These are phyloP conservation scores for Xylariales sp. DNA, from an alignment of 2,329 filamentous ascomycete genomes.

Conservation along the genomic window DNA sequence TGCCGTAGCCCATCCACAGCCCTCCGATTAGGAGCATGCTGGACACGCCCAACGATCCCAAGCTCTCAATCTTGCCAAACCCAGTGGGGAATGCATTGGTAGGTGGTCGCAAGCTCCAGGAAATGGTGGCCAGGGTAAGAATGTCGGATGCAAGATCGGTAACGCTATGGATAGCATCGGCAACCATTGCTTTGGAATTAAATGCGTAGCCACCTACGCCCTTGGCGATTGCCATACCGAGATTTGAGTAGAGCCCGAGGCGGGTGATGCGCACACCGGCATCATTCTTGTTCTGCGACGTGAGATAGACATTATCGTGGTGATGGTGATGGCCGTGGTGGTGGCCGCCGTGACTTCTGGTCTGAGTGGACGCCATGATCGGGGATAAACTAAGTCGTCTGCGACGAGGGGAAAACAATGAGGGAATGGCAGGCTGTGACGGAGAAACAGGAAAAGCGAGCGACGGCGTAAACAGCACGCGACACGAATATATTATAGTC, in stretches of 20 bases:
- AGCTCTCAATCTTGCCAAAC: slow-evolving; percentile 95
- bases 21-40: slow-evolving; percentile 86
- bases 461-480: slow-evolving; percentile 8
- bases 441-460: slow-evolving; percentile 10
- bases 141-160: slow-evolving; percentile 95
- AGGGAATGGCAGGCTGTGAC: slow-evolving; percentile 5
- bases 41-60: slow-evolving; percentile 90
- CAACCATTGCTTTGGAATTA: slow-evolving; percentile 88
- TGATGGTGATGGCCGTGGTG: slow-evolving; percentile 65
- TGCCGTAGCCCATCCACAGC: slow-evolving; percentile 85
- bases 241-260: slow-evolving; percentile 82
- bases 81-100: slow-evolving; percentile 81
- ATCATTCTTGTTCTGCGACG: slow-evolving; percentile 80
- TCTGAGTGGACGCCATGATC: slow-evolving; percentile 36
- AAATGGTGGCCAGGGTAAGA: slow-evolving; percentile 89
- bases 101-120: slow-evolving; percentile 84
- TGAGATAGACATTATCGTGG: slow-evolving; percentile 81
- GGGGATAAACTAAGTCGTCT: slow-evolving; percentile 15
- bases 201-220: slow-evolving; percentile 90
- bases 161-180: slow-evolving; percentile 92
- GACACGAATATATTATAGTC: slow-evolving; percentile 5
- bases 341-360: slow-evolving; percentile 47
- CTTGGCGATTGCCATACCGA: slow-evolving; percentile 92
- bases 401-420: slow-evolving; percentile 9
- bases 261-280: slow-evolving; percentile 91